These are phyloP conservation scores for Polytrichum commune DNA, from an alignment of 225 moss, liverwort and hornwort species.

Conservation along the genomic window DNA sequence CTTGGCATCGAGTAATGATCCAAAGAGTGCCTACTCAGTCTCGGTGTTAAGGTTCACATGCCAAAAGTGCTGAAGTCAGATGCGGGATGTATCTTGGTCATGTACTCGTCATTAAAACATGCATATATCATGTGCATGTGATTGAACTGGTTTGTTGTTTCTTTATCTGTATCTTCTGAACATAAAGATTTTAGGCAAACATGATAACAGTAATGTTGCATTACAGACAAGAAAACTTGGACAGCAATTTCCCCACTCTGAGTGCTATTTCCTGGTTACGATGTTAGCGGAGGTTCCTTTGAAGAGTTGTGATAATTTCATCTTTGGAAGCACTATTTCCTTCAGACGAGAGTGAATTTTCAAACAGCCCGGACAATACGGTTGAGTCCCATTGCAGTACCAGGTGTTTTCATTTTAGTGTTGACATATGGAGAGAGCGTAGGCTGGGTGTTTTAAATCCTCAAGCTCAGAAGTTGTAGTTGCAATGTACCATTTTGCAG, in stretches of 20 bases:
- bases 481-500: slow-evolving; percentile 2
- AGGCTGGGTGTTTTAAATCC: neutral
- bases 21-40: neutral
- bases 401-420: neutral
- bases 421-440: no score
- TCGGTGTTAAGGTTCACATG: neutral
- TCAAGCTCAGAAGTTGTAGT: slow-evolving; percentile 1
- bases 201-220: neutral
- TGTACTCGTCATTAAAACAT: neutral
- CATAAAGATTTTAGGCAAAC: neutral
- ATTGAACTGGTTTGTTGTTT: neutral
- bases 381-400: neutral
- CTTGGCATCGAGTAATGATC: neutral
- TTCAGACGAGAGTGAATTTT: neutral
- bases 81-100: neutral
- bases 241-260: neutral
- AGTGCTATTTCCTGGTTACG: neutral
- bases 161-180: neutral
- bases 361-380: neutral
- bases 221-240: neutral
- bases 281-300: neutral
- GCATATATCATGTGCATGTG: neutral
- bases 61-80: neutral
- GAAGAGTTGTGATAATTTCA: neutral
- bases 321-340: neutral